A percentile compares a stretch with the other conserved stretches of the same genome.
Evolutionary conservation across 2,329 filamentous ascomycete genomes (phyloP).

Genomic region (Pyrenophora seminiperda): DNA sequence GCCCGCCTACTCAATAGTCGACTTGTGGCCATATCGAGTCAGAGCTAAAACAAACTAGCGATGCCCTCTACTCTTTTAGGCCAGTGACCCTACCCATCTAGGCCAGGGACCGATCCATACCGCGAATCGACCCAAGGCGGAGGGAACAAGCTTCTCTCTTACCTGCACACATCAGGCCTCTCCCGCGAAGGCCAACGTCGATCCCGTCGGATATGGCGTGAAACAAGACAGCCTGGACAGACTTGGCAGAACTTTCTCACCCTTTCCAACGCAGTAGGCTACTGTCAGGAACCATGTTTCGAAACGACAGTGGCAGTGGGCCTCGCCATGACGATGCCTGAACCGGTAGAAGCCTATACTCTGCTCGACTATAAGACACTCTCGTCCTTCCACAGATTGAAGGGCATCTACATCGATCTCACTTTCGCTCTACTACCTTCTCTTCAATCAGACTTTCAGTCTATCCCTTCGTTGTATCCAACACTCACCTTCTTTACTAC

Average conservation of each 20-base stretch:
- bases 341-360: not conserved
- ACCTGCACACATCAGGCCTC: not conserved
- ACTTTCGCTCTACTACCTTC: constrained; percentile 1
- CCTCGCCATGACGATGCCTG: constrained; percentile 1
- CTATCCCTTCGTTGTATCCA: not conserved
- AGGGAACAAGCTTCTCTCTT: not conserved
- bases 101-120: too few relatives aligned
- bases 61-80: too few relatives aligned
- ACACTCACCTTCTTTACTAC: not conserved
- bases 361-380: constrained; percentile 11
- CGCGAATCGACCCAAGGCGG: not conserved
- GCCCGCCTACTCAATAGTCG: not conserved
- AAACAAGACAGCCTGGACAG: not conserved
- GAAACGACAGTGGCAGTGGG: constrained; percentile 6
- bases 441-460: not conserved
- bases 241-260: constrained; percentile 1
- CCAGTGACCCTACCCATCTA: too few relatives aligned
- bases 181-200: constrained; percentile 3
- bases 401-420: constrained; percentile 11
- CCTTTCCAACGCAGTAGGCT: constrained; percentile 5
- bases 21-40: not conserved
- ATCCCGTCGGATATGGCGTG: constrained; percentile 3
- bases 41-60: not conserved
- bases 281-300: constrained; percentile 7
- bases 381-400: constrained; percentile 3